Base-by-base conservation (phyloP, 225 moss, liverwort and hornwort species). In the Sphagnum tenellum region DNA sequence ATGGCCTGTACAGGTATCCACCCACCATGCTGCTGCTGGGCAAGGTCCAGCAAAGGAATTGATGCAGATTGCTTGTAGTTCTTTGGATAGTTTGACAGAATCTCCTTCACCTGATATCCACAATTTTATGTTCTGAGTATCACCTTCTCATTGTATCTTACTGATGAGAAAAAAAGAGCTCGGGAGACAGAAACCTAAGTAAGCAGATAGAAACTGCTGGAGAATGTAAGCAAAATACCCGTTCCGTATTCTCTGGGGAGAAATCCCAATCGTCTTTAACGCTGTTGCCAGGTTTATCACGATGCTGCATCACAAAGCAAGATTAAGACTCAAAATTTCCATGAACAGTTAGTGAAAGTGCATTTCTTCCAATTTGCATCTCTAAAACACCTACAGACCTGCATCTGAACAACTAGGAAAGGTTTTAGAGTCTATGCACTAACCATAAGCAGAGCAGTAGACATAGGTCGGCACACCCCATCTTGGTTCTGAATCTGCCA, bases 31-130 rank as follows among this genome's bases (percentile, higher is more conserved):
- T 98, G 98, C 85, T 93, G 93, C 70, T 98, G 98, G 9, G 93
- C 98, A 78, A 98, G 72, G 76, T 98, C 98, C 57, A 98, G 85
- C 62, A 98, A 64, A 61, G 93, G 93, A 57, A 98, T 89, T 58
- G 74, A 66, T 64, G 93, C 93, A 54, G 98, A 98, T 63, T 98
- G 98, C 61, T 98, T 98, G 73, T 98, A 98, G 49, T 93, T 98
- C 75, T 83, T 89, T 59, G 98, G 98, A 77, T 93, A 98, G 57
- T 93, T 77, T 45, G 98, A 90, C 66, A 98, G 64, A 4, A 77
- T 69, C 78, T 88, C 90, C 80, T 90, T 98, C 56, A 90, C 90
- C 98, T 98, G 60, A 49, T 51, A 56, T 68, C 55, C 81, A 13
- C 64, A 49, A 66, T 55, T 56, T 48, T 59, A 71, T 12, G 4